Evolutionary conservation across 148 eudicot genomes (phyloP).

Genomic region (Vaccinium vitisidaea): DNA sequence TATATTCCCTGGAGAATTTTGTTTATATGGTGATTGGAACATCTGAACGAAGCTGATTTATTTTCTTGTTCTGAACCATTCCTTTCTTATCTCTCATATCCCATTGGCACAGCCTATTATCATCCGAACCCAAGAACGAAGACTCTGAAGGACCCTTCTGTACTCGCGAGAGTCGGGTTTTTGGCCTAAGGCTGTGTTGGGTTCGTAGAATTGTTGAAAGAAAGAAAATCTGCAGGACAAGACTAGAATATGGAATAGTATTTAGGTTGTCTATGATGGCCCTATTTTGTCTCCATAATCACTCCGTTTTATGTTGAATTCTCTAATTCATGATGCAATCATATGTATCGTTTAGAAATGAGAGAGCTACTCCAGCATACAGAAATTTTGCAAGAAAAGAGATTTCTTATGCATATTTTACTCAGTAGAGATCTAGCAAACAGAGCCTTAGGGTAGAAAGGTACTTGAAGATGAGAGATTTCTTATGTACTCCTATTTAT

Average conservation of each 20-base stretch:
- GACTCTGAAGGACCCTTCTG: conserved; percentile 68
- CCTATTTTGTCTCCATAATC: not conserved
- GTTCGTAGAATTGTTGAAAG: not conserved
- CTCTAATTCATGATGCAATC: not conserved
- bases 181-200: not conserved
- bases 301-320: not conserved
- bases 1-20: not conserved
- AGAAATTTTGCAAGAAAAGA: not conserved
- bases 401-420: not conserved
- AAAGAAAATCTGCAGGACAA: not conserved
- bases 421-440: not conserved
- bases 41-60: not conserved
- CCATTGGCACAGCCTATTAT: conserved; percentile 86
- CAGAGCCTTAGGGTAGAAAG: not conserved
- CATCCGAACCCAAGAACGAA: conserved; percentile 90
- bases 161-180: not conserved
- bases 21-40: not conserved
- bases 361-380: too few species aligned
- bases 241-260: not conserved
- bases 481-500: too few species aligned
- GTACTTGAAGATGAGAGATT: not conserved
- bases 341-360: not conserved
- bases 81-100: conserved; percentile 89
- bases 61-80: conserved; percentile 35
- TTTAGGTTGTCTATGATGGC: not conserved